Percentiles rank a stretch among this genome's conserved stretches.
These are phyloP conservation scores for Naganishia cerealis DNA, from an alignment of 1,284 basidiomycete genomes.

Conservation along the genomic window DNA sequence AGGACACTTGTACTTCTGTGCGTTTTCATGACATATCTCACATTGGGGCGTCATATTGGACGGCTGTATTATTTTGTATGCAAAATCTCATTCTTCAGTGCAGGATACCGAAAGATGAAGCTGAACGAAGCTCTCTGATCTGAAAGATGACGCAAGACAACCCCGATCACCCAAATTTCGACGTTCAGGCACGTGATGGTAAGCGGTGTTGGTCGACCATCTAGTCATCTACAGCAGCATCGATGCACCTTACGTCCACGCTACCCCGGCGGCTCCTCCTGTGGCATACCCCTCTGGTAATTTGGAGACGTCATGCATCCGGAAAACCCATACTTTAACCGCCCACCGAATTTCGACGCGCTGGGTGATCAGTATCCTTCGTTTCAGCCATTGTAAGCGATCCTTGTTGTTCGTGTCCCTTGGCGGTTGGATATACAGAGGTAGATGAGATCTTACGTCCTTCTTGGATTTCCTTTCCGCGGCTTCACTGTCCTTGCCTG, in stretches of 20 bases:
- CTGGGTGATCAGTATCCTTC: conserved; percentile 64
- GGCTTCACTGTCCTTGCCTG: conserved; percentile 32
- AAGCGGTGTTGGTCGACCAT: not conserved
- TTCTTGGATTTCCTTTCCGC: not conserved
- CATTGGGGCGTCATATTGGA: conserved; percentile 3
- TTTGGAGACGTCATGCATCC: conserved; percentile 46
- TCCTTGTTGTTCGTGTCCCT: not conserved
- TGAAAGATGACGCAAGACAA: conserved; percentile 5
- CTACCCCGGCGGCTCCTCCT: not conserved
- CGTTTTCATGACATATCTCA: conserved; percentile 9
- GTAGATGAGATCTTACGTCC: not conserved
- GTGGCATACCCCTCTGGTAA: not conserved
- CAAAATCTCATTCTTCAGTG: no score
- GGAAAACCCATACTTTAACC: conserved; percentile 50
- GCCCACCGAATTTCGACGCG: conserved; percentile 64
- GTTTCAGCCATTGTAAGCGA: conserved; percentile 62
- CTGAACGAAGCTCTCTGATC: not conserved
- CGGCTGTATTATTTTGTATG: not conserved
- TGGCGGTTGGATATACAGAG: not conserved
- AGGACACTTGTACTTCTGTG: conserved; percentile 26
- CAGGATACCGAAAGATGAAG: not conserved
- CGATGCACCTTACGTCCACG: not conserved
- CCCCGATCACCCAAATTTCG: conserved; percentile 21
- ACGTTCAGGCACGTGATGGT: conserved; percentile 9
- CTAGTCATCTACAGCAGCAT: not conserved